These are phyloP conservation scores for Chiua sp. DNA, from an alignment of 1,284 basidiomycete species.

Conservation along the genomic window DNA sequence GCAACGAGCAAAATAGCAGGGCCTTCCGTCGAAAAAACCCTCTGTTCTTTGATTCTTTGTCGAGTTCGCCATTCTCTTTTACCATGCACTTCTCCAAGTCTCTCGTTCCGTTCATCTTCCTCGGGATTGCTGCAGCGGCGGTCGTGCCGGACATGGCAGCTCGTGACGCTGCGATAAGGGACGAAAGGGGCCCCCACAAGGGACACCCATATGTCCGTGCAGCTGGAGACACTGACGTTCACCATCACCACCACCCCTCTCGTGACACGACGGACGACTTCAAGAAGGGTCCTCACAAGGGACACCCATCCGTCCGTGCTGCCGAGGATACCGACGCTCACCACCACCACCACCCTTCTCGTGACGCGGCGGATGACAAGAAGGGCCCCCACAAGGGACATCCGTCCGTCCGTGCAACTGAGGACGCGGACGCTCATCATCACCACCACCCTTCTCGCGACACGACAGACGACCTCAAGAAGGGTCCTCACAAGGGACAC, in stretches of 20 bases:
- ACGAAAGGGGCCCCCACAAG: neutral
- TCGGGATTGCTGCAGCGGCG: conserved; percentile 3
- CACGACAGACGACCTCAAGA: neutral
- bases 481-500: neutral
- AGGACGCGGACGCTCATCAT: neutral
- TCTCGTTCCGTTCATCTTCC: conserved; percentile 17
- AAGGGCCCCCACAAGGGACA: neutral
- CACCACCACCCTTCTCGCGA: neutral
- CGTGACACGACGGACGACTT: too few species aligned
- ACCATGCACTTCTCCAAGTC: conserved; percentile 18
- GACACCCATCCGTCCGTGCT: too few species aligned
- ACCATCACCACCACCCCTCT: too few species aligned
- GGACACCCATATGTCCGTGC: too few species aligned
- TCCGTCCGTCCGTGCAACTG: neutral
- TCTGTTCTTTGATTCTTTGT: neutral
- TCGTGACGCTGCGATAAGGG: neutral
- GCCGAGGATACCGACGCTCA: too few species aligned
- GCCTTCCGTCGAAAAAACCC: neutral
- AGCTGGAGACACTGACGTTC: too few species aligned
- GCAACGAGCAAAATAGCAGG: neutral
- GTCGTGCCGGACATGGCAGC: conserved; percentile 7
- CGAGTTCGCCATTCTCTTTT: neutral
- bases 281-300: too few species aligned
- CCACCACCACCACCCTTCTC: too few species aligned
- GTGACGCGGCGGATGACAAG: neutral